Conservation (phyloP, 2,329 filamentous ascomycete genomes). For the Dryadomyces quercus-mongolicae region DNA sequence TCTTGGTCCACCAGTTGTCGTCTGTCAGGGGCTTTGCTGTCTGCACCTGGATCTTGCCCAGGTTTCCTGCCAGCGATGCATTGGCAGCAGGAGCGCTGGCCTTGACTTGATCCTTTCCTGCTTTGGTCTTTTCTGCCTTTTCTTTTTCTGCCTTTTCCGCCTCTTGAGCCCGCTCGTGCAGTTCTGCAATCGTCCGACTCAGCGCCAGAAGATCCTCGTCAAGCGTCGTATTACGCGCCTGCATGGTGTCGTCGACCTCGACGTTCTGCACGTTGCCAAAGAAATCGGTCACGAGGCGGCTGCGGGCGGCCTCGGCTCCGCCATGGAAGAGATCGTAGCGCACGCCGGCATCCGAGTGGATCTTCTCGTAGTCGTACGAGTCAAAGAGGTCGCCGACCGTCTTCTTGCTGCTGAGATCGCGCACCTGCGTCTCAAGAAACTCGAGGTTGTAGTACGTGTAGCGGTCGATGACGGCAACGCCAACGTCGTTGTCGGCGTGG, state of each 20-base stretch:
- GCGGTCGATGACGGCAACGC: slow-evolving; percentile 93
- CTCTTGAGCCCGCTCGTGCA: slow-evolving; percentile 33
- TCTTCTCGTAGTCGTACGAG: slow-evolving; percentile 88
- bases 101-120: background rate
- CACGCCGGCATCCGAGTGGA: slow-evolving; percentile 84
- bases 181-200: slow-evolving; percentile 49
- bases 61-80: background rate
- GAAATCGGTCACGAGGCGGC: slow-evolving; percentile 85
- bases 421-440: slow-evolving; percentile 84
- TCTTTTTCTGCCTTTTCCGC: background rate
- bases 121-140: slow-evolving; percentile 1
- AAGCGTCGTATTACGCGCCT: slow-evolving; percentile 29
- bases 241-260: slow-evolving; percentile 56
- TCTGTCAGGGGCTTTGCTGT: slow-evolving; percentile 51
- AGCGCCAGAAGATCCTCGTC: slow-evolving; percentile 70
- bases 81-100: no score
- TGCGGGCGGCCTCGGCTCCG: slow-evolving; percentile 63
- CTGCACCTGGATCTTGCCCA: slow-evolving; percentile 14
- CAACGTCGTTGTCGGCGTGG: slow-evolving; percentile 95
- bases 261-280: slow-evolving; percentile 98
- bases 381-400: slow-evolving; percentile 92
- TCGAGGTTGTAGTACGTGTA: slow-evolving; percentile 99
- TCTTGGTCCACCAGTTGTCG: slow-evolving; percentile 56
- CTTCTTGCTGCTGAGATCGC: slow-evolving; percentile 74
- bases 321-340: slow-evolving; percentile 92